Evolutionary conservation across 768 basidiomycete species (phyloP), one percentile per base, ranked within the genome.

Genomic region (Candolleomyces eurysporus): DNA sequence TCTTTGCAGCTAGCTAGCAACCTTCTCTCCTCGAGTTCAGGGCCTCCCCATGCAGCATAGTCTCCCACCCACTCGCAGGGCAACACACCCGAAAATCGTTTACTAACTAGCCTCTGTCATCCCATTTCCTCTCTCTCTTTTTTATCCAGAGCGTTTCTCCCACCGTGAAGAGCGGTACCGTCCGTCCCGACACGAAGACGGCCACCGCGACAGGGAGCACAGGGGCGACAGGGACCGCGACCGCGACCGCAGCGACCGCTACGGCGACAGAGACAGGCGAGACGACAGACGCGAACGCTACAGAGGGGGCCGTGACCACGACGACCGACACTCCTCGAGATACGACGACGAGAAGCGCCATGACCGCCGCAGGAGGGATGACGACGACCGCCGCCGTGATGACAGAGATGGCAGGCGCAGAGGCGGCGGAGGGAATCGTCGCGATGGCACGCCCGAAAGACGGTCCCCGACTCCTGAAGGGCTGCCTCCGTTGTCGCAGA

Each of bases 401-500:
- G 63, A 61, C 30, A 56, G 60, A 52, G 66, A 66, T 21, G 58
- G 64, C 8, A 54, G 64, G 1, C 64, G 64, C 40, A 59, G 68
- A 21, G 56, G 53, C 14, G 49, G 59, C 8, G 65, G 68, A 48
- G 48, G 52, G 26, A 48, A 60, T 32, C 56, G 65, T 5, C 2
- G 72, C 48, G 82, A 31, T 78, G 82, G 60, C 90, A 87, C 90
- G 14, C 90, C 88, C 1, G 92, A 92, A 63, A 79, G 91, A 66
- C 78, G 95, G 66, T 92, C 90, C 0, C 96, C 96, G 10, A 98
- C 96, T 10, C 97, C 97, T 0, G 88, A 92, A 69, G 91, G 90
- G 52, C 84, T 87, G 14, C 77, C 87, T 46, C 88, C 92, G 0
- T 75, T 99, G 64, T 89, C 90, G 8, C 93, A 98, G 70, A 81